phyloP scores from a whole-genome alignment of 805 yeast genomes.

The Candida easanensis region DNA sequence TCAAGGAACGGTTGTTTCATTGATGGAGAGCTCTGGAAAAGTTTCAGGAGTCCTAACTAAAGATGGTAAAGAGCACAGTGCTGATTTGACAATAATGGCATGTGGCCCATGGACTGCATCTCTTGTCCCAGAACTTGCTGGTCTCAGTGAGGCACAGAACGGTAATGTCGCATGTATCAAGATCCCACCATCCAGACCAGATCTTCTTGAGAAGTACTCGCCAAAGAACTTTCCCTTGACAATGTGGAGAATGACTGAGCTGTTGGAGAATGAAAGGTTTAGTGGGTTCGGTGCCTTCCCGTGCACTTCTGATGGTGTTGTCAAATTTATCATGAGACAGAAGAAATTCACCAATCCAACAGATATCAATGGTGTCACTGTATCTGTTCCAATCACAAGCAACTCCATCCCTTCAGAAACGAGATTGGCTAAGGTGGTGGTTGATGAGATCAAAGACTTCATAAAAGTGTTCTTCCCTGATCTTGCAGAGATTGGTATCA shows the following conservation, averaged over 20 bases:
- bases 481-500: constrained; percentile 14
- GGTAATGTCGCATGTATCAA: constrained; percentile 34
- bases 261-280: constrained; percentile 26
- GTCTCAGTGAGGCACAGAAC: constrained; percentile 34
- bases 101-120: constrained; percentile 25
- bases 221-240: constrained; percentile 30
- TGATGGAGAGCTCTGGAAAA: constrained; percentile 15
- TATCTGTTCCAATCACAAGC: constrained; percentile 32
- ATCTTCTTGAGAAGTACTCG: constrained; percentile 32
- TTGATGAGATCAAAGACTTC: constrained; percentile 21
- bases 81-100: constrained; percentile 16
- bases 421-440: constrained; percentile 26
- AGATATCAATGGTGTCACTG: constrained; percentile 19
- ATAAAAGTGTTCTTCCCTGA: constrained; percentile 18
- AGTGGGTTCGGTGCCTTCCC: constrained; percentile 36
- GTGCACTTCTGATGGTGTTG: constrained; percentile 28
- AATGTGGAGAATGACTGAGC: constrained; percentile 32
- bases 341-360: constrained; percentile 32
- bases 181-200: constrained; percentile 34
- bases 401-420: constrained; percentile 23
- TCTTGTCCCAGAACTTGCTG: constrained; percentile 25
- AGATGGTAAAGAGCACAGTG: constrained; percentile 24
- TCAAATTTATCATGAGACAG: constrained; percentile 35
- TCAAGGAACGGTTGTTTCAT: constrained; percentile 26
- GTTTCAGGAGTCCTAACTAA: constrained; percentile 22